Evolutionary conservation across 495 filamentous ascomycete species (phyloP).

Genomic region (Xylaria nigripes): DNA sequence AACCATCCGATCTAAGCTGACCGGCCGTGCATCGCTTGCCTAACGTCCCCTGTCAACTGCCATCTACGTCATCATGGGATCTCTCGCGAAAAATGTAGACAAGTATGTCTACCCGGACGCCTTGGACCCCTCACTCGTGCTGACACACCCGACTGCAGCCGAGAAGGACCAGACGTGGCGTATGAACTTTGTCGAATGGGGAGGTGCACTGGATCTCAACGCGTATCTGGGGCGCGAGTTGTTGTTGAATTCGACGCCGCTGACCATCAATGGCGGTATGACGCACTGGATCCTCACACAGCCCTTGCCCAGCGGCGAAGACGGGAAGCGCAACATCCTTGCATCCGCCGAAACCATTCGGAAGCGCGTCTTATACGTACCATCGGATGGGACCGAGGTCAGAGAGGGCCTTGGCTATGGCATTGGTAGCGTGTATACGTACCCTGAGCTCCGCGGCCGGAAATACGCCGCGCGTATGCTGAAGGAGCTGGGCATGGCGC

Average conservation of each 20-base stretch:
- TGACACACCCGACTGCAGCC: constrained; percentile 57
- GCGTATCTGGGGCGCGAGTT: constrained; percentile 74
- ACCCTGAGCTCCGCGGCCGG: constrained; percentile 58
- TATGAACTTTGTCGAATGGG: constrained; percentile 65
- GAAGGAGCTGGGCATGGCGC: constrained; percentile 33
- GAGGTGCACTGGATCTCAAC: constrained; percentile 52
- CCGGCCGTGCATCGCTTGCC: neutral
- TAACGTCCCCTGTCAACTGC: neutral
- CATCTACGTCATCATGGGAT: constrained; percentile 23
- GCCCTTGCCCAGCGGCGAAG: constrained; percentile 21
- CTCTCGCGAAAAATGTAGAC: neutral
- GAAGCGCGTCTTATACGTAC: constrained; percentile 57
- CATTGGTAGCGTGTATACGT: constrained; percentile 80
- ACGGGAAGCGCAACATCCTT: constrained; percentile 53
- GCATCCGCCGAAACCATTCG: constrained; percentile 75
- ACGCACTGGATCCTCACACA: constrained; percentile 83
- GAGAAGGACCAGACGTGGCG: constrained; percentile 58
- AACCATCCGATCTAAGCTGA: neutral
- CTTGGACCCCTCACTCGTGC: constrained; percentile 51
- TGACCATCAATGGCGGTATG: constrained; percentile 66
- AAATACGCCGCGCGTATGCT: constrained; percentile 69
- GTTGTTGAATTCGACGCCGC: constrained; percentile 54
- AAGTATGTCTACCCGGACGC: constrained; percentile 44
- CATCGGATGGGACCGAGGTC: constrained; percentile 28
- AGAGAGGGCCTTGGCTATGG: constrained; percentile 66